These are phyloP conservation scores for Vaccinium myrtillus DNA, from an alignment of 148 eudicot species.

Conservation along the genomic window DNA sequence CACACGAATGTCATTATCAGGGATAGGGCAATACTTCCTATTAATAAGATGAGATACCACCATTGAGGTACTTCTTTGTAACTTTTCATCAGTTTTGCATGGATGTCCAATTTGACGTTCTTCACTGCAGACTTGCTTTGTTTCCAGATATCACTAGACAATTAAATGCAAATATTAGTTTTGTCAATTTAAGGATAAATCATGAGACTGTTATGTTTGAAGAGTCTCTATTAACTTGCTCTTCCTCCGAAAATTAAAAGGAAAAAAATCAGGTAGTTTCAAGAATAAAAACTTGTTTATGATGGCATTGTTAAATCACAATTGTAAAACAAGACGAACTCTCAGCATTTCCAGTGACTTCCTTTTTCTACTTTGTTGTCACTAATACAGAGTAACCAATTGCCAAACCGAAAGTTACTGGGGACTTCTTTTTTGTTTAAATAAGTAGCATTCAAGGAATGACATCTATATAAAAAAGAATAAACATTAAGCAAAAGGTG, in stretches of 20 bases:
- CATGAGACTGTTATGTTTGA: background rate
- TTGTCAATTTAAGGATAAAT: background rate
- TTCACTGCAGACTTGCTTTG: constrained; percentile 79
- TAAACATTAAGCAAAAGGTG: background rate
- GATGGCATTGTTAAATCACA: background rate
- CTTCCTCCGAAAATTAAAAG: background rate
- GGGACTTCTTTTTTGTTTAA: background rate
- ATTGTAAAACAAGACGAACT: background rate
- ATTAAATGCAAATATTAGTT: background rate
- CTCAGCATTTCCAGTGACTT: background rate
- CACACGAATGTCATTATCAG: constrained; percentile 79
- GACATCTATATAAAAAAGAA: background rate
- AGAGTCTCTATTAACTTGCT: background rate
- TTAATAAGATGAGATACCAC: constrained; percentile 71
- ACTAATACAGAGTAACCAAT: background rate
- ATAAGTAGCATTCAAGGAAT: background rate
- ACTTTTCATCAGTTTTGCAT: constrained; percentile 77
- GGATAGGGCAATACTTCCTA: constrained; percentile 62
- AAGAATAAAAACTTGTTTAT: background rate
- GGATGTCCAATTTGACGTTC: constrained; percentile 70
- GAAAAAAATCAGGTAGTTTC: background rate
- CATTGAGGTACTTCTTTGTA: constrained; percentile 93
- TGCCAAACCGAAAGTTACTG: background rate
- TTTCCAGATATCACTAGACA: constrained; percentile 82
- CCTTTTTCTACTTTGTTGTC: background rate